Evolutionary conservation across 2,329 filamentous ascomycete genomes (phyloP), one percentile per base, ranked within the genome.

Genomic region (Verticillium zaregamsianum): DNA sequence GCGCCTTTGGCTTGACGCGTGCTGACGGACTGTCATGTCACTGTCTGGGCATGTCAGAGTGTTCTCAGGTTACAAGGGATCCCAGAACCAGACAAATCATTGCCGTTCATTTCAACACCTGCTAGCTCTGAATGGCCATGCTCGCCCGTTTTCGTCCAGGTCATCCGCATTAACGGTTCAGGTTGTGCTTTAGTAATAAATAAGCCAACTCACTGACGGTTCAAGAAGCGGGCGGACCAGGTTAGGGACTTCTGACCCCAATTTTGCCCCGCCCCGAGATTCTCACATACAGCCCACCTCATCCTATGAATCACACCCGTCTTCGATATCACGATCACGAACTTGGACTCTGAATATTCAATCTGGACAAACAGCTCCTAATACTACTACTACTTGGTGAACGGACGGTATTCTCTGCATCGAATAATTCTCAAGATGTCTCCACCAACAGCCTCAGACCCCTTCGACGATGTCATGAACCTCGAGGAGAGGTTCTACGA

Each of bases 401-500:
- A 1, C 28, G 5, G 28, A 28, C 28, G 28, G 5, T 5, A 23
- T 49, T 49, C 40, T 49, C 20, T 15, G 17, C 17, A 49, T 49
- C 20, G 33, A 14, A 4, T 3, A 35, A 61, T 12, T 28, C 40
- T 25, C 37, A 39, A 56, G 20, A 37, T 15, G 23, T 52, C 45
- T 14, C 17, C 49, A 66, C 63, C 45, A 62, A 75, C 73, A 71
- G 61, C 71, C 7, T 70, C 76, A n/a, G 83, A 86, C 65, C 79
- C 80, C 14, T 84, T 87, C 64, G 83, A 86, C 63, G 78, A 81
- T 63, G 72, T 88, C 64, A 80, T 89, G 63, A 81, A 83, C 66
- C 77, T 89, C 20, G 86, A 89, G 71, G 83, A 87, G 60, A 73
- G 79, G 63, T 96, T 94, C 79, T 97, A 97, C 79, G 80, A 85